Evolutionary conservation across 1,284 basidiomycete genomes (phyloP).

Genomic region (Taiwanofungus camphoratus): DNA sequence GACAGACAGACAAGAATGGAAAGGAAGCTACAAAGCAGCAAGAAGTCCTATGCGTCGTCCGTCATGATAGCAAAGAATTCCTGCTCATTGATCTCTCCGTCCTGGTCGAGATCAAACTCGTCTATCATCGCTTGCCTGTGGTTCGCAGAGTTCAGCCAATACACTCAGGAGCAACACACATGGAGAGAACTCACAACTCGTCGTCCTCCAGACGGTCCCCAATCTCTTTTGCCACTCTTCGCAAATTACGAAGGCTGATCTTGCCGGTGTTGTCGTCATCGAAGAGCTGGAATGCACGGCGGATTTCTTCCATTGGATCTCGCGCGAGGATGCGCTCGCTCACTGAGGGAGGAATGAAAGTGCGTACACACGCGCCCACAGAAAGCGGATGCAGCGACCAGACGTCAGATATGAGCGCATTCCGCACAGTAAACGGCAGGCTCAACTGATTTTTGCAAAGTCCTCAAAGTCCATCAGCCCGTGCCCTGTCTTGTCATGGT

Average conservation of each 20-base stretch:
- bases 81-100: constrained; percentile 94
- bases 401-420: neutral
- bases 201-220: constrained; percentile 96
- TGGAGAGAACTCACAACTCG: constrained; percentile 71
- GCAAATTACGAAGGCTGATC: constrained; percentile 87
- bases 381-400: constrained; percentile 1
- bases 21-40: too few species aligned
- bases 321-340: constrained; percentile 88
- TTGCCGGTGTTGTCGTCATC: constrained; percentile 96
- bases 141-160: neutral
- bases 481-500: constrained; percentile 86
- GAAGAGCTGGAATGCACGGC: constrained; percentile 92
- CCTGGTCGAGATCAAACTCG: constrained; percentile 98
- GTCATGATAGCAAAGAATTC: constrained; percentile 98
- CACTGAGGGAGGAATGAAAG: constrained; percentile 51
- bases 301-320: constrained; percentile 96
- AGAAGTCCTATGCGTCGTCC: constrained; percentile 64
- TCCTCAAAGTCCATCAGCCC: constrained; percentile 94
- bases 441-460: constrained; percentile 95
- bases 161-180: constrained; percentile 1
- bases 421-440: constrained; percentile 4
- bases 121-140: constrained; percentile 99
- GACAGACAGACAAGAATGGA: constrained; percentile 6
- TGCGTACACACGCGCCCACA: constrained; percentile 15
- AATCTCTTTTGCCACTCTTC: constrained; percentile 94